phyloP scores from a whole-genome alignment of 345 rosid species.

The Toxicodendron radicans region DNA sequence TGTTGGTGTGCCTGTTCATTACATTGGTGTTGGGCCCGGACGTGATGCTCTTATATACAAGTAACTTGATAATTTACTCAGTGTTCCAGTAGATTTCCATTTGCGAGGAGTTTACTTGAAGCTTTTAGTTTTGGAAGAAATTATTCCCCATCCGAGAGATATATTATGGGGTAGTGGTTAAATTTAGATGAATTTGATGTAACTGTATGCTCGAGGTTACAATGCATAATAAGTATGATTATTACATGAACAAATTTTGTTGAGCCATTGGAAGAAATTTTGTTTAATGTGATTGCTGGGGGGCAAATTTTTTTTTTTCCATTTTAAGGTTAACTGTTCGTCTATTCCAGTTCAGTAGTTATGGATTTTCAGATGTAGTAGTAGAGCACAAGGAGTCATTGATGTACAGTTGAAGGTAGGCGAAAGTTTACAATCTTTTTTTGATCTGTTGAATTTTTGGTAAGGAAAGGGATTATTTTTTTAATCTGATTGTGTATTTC shows the following conservation, averaged over 20 bases:
- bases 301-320: not conserved
- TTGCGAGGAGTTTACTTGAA: not conserved
- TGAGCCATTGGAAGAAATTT: not conserved
- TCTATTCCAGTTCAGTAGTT: too few relatives aligned
- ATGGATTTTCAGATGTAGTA: too few relatives aligned
- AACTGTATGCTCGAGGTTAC: not conserved
- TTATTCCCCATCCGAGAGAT: not conserved
- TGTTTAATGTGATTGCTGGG: not conserved
- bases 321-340: too few relatives aligned
- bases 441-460: too few relatives aligned
- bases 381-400: not conserved
- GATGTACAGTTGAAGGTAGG: too few relatives aligned
- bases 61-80: constrained; percentile 25
- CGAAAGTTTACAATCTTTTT: too few relatives aligned
- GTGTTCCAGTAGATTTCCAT: not conserved
- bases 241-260: not conserved
- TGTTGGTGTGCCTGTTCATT: constrained; percentile 76
- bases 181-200: not conserved
- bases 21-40: constrained; percentile 91
- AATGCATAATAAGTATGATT: not conserved
- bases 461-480: too few relatives aligned
- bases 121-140: not conserved
- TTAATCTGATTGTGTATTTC: too few relatives aligned
- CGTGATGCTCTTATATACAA: constrained; percentile 90
- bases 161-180: not conserved